Percentiles rank a stretch among this genome's conserved stretches.
These are phyloP conservation scores for Crithidia expoeki DNA, from an alignment of 208 protist genomes.

Conservation along the genomic window DNA sequence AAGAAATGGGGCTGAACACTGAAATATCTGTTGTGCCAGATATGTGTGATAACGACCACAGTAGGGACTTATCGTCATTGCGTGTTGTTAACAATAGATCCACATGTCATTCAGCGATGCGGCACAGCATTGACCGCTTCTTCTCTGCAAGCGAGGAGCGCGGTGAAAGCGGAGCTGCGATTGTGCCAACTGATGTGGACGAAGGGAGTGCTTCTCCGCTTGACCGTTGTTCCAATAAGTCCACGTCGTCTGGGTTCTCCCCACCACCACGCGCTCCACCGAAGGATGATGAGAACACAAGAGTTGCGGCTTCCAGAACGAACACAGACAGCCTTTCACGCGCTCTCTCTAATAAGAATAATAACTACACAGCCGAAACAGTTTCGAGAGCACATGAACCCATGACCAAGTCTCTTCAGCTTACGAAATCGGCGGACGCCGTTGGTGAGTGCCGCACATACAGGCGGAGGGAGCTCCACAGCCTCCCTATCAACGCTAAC, in stretches of 20 bases:
- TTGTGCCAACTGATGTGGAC: neutral
- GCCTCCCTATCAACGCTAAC: slow-evolving; percentile 6
- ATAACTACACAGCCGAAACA: neutral
- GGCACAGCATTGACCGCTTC: slow-evolving; percentile 32
- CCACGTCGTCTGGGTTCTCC: neutral
- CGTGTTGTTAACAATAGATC: no score
- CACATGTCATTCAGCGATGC: slow-evolving; percentile 10
- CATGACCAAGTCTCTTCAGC: neutral
- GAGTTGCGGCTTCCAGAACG: neutral
- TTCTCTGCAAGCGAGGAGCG: slow-evolving; percentile 16
- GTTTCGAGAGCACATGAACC: neutral
- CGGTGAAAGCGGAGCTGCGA: neutral
- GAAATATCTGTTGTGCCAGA: no score
- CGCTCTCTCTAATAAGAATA: neutral
- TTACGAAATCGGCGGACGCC: neutral
- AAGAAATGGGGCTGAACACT: no score
- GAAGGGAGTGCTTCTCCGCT: neutral
- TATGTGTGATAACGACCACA: no score
- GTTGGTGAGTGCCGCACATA: neutral
- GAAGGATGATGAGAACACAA: neutral
- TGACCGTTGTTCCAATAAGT: neutral
- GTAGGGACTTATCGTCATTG: no score
- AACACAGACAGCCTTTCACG: neutral
- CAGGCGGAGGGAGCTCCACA: neutral
- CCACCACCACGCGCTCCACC: neutral